Evolutionary conservation across 495 filamentous ascomycete genomes (phyloP).

Genomic region (Talaromyces liani): DNA sequence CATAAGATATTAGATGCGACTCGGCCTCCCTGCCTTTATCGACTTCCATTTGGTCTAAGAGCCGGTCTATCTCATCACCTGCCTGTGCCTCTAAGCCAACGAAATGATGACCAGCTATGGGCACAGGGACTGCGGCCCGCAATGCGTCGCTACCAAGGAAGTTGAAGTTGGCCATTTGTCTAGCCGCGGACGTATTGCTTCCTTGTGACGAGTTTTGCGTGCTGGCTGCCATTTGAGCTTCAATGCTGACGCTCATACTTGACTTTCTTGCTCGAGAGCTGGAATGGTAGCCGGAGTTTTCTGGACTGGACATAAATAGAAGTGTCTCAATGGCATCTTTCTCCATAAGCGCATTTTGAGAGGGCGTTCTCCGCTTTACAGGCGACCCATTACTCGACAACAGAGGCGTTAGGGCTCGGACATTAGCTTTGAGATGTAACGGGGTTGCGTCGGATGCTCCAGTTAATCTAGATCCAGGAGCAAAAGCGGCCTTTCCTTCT

Average conservation of each 20-base stretch:
- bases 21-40: conserved; percentile 16
- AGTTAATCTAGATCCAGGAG: conserved; percentile 25
- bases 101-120: not conserved
- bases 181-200: conserved; percentile 13
- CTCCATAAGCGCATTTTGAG: conserved; percentile 64
- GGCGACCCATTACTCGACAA: conserved; percentile 20
- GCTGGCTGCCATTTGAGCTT: conserved; percentile 18
- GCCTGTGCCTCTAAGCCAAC: conserved; percentile 28
- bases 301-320: conserved; percentile 81
- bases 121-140: not conserved
- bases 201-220: conserved; percentile 7
- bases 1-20: not conserved
- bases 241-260: conserved; percentile 22
- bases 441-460: conserved; percentile 28
- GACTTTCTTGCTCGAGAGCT: conserved; percentile 21
- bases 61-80: conserved; percentile 44
- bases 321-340: conserved; percentile 83
- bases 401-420: conserved; percentile 4
- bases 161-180: conserved; percentile 10
- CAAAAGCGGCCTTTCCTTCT: conserved; percentile 26
- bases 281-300: conserved; percentile 52
- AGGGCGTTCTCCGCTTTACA: conserved; percentile 43
- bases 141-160: not conserved
- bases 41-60: conserved; percentile 43
- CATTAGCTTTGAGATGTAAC: conserved; percentile 16